These are phyloP conservation scores for Cladosporium sp. DNA, from an alignment of 2,329 filamentous ascomycete genomes.

Conservation along the genomic window DNA sequence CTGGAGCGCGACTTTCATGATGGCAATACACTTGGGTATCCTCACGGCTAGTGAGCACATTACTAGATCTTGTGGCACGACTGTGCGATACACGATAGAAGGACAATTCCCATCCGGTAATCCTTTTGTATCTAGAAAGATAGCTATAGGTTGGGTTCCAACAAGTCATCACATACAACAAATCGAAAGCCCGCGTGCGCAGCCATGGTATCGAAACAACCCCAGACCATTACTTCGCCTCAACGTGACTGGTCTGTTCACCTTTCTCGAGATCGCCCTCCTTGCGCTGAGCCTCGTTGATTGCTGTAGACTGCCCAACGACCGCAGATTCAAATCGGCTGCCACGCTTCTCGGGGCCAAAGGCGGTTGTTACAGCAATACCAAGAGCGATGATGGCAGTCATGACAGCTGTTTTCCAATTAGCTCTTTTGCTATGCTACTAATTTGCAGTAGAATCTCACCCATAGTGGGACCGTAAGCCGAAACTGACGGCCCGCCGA, in stretches of 20 bases:
- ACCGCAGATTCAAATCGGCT: conserved; percentile 62
- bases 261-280: conserved; percentile 15
- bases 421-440: neutral
- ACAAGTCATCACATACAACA: no score
- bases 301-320: conserved; percentile 19
- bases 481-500: conserved; percentile 55
- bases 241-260: conserved; percentile 14
- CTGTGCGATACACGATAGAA: no score
- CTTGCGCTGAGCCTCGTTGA: conserved; percentile 15
- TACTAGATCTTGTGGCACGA: no score
- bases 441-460: neutral
- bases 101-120: no score
- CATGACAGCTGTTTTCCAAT: conserved; percentile 43
- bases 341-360: conserved; percentile 72
- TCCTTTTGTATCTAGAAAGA: no score
- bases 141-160: no score
- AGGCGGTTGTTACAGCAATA: conserved; percentile 62
- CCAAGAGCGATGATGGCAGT: conserved; percentile 72
- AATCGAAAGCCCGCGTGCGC: no score
- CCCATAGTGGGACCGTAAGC: conserved; percentile 70
- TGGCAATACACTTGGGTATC: no score
- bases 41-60: no score
- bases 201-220: neutral
- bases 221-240: conserved; percentile 4
- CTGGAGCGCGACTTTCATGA: no score